These are phyloP conservation scores for Globisporangium heterothallicum DNA, from an alignment of 352 stramenopile species.

Conservation along the genomic window DNA sequence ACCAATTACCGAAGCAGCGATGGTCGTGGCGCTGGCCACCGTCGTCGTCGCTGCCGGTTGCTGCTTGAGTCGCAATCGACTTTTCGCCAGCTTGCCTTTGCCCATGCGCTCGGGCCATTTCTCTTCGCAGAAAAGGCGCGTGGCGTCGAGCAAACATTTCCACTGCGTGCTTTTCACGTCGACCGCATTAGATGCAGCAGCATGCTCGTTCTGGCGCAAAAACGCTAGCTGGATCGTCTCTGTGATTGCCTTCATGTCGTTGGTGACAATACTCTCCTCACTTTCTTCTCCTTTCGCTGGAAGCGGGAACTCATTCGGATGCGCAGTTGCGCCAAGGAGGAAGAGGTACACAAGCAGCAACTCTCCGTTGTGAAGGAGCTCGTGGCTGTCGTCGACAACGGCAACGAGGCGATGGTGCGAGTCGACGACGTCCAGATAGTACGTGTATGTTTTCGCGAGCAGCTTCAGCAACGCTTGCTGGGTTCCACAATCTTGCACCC, in stretches of 20 bases:
- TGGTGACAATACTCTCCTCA: conserved; percentile 17
- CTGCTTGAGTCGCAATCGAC: conserved; percentile 19
- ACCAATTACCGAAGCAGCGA: no score
- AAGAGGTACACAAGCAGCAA: conserved; percentile 40
- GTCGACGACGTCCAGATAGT: conserved; percentile 48
- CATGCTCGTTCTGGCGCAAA: conserved; percentile 9
- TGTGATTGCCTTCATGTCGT: conserved; percentile 19
- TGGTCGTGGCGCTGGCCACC: neutral
- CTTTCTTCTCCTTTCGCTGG: conserved; percentile 16
- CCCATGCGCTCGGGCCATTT: conserved; percentile 59
- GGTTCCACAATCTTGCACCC: neutral
- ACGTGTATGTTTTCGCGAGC: conserved; percentile 56
- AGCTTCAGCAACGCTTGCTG: conserved; percentile 35
- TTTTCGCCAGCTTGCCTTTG: conserved; percentile 34
- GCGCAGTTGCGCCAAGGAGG: conserved; percentile 19
- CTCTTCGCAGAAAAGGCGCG: conserved; percentile 51
- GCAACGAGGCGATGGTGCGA: conserved; percentile 24
- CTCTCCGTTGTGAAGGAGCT: conserved; percentile 35
- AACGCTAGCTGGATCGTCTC: conserved; percentile 23
- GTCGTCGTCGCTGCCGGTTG: neutral
- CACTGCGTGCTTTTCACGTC: conserved; percentile 16
- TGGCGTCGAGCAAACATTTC: conserved; percentile 27
- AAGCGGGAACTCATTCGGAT: conserved; percentile 19
- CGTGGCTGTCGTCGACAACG: conserved; percentile 18
- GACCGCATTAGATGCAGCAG: neutral